Evolutionary conservation across 768 basidiomycete species (phyloP), one percentile per base, ranked within the genome.

Genomic region (Phanerochaete carnosa): DNA sequence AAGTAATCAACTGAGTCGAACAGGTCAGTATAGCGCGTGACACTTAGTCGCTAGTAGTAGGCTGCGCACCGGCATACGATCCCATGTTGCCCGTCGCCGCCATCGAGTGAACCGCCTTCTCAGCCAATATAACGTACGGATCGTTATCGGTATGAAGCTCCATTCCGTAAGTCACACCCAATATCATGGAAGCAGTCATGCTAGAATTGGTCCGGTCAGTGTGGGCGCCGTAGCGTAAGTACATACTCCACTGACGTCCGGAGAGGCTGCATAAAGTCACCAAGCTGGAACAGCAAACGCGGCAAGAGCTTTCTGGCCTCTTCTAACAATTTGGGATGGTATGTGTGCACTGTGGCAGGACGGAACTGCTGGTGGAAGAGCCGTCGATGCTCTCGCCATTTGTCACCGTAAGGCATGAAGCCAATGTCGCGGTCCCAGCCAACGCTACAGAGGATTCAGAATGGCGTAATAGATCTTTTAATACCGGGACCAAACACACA

Each of bases 301-400:
- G 9, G 9, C 12, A 60, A 39, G 8, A 54, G 26, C n/a, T 28
- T 39, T 16, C 39, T 23, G 4, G 39, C 51, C 43, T 52, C 58
- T 6, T 4, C 12, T 22, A 39, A 19, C 16, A 30, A 9, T 11
- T 35, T 30, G 15, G 46, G 22, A 26, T 33, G 53, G 23, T 59
- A 60, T 12, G 57, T 3, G 1, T 12, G 29, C 0, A 53, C 29
- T 2, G 45, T 25, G 25, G 6, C 16, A 15, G 25, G 32, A 29
- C 58, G 49, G 39, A 61, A 57, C 35, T 64, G 45, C 45, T 61
- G 59, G 47, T 60, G 65, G 30, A 65, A 63, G 7, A 50, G 33
- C 23, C 54, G 30, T n/a, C 65, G 46, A 16, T 22, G 11, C 16
- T 47, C 59, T 25, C 60, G 32, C 65, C 65, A 65, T 6, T 11